A percentile compares a stretch with the other conserved stretches of the same genome.
These are phyloP conservation scores for Chrysosporium keratinophilum DNA, from an alignment of 2,329 filamentous ascomycete genomes.

Conservation along the genomic window DNA sequence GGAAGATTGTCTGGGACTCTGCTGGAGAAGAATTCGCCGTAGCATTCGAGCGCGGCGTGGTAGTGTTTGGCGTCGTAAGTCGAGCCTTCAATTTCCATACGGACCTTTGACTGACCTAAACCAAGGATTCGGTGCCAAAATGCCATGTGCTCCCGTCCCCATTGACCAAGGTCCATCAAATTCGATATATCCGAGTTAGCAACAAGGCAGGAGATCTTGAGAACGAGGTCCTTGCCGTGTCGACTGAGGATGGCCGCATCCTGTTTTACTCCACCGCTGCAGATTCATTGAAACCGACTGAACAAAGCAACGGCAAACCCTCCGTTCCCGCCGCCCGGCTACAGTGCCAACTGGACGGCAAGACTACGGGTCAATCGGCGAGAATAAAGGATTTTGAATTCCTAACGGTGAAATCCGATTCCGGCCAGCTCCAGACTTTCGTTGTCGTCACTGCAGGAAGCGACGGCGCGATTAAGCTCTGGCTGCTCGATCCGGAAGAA, in stretches of 20 bases:
- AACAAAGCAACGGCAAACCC: constrained; percentile 36
- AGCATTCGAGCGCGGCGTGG: constrained; percentile 71
- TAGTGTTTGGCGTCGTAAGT: constrained; percentile 68
- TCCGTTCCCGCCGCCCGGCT: constrained; percentile 50
- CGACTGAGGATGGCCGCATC: constrained; percentile 82
- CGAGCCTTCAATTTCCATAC: background rate
- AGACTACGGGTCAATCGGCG: constrained; percentile 52
- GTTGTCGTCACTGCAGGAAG: constrained; percentile 68
- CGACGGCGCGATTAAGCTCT: constrained; percentile 74
- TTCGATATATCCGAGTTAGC: constrained; percentile 55
- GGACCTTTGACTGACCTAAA: constrained; percentile 13
- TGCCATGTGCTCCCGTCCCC: constrained; percentile 60
- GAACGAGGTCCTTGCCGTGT: constrained; percentile 56
- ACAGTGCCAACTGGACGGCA: constrained; percentile 69
- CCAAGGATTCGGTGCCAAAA: constrained; percentile 62
- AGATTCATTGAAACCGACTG: constrained; percentile 23
- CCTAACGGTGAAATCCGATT: constrained; percentile 34
- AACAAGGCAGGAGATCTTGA: constrained; percentile 26
- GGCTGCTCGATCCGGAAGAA: constrained; percentile 45
- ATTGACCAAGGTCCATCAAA: constrained; percentile 70
- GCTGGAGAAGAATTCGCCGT: constrained; percentile 76
- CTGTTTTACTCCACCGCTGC: constrained; percentile 53
- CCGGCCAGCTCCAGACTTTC: constrained; percentile 31
- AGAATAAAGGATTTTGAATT: constrained; percentile 85
- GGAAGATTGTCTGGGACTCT: constrained; percentile 68